Evolutionary conservation across 306 rosid species (phyloP), one percentile per base, ranked within the genome.

Genomic region (Dalbergia cultrata): DNA sequence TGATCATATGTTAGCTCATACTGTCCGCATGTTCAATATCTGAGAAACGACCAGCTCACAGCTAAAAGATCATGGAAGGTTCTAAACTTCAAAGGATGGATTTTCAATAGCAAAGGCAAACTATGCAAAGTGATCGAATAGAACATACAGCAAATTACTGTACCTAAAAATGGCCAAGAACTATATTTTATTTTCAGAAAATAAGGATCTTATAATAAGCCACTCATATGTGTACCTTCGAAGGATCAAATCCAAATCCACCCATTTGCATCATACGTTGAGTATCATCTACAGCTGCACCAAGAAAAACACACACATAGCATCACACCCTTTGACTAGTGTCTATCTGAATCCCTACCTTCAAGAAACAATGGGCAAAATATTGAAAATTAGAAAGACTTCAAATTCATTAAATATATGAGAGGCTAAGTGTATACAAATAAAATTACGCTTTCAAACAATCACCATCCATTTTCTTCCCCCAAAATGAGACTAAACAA

Each of bases 231-330:
- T 31, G 61, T 86, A 95, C 99, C 99, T 93, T 95, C 14, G 99
- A 72, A 74, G 99, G 98, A 84, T 95, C 99, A 61, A 92, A 22
- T 64, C 99, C 99, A 19, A 95, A 93, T 54, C 99, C 99, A 87
- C 98, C 87, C 99, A 95, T 95, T 87, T 95, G 99, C 99, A 95
- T 95, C 99, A 95, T 93, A 16, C 91, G 85, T 85, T 95, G 99
- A 26, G 99, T 92, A 79, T 95, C 99, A 85, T 93, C 99, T 64
- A 93, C 92, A 77, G 99, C 99, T 95, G 90, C 80, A 93, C 9
- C 7, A 76, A 80, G 82, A 81, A 78, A 13, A 82, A 43, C 21
- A 59, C 5, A 37, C 7, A 34, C 3, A 37, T 4, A 26, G 1
- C 41, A 68, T 77, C 59, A 82, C 19, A 77, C 75, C 8, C 60